Evolutionary conservation across 139 green algal species (phyloP), one percentile per base, ranked within the genome.

Genomic region (Chlorella sp.): DNA sequence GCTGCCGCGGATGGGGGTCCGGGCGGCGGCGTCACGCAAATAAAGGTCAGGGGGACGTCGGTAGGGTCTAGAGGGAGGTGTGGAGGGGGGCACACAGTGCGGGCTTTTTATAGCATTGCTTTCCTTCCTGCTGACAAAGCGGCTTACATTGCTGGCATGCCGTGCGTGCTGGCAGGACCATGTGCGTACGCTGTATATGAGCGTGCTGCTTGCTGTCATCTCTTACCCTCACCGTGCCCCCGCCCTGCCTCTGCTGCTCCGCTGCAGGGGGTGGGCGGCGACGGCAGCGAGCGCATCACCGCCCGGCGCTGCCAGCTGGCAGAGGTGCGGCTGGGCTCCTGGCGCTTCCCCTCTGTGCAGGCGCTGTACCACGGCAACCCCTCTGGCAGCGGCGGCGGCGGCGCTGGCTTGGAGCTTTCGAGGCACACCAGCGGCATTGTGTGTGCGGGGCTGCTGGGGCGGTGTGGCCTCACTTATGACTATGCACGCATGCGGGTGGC

Each of bases 401-500:
- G 39, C 48, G 89, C 84, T 19, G 89, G 89, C 7, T 73, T 92
- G 83, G 85, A 73, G 75, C 82, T 92, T 42, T 92, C 89, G 3
- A 48, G 81, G 61, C 87, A 92, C 81, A 86, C 89, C 18, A 81
- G 69, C 53, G 89, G 89, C 37, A 88, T 92, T 19, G 60, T 92
- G 22, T 92, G 89, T 37, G 84, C 39, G 0, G 89, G 87, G 18
- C 78, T 92, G 78, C 60, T 92, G 48, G 79, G 71, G n/a, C 81
- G 77, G 34, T 92, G 84, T 83, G 34, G 71, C 26, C 83, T 92
- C 19, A 32, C 89, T 16, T 82, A 88, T 34, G 89, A 92, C 73
- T 83, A 90, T 16, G 69, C 89, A 19, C 81, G 89, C 28, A 79
- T 86, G 87, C 48, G 89, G 60, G 36, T 92, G 21, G 89, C 89